Conservation (phyloP, 2,329 filamentous ascomycete genomes). For the Cadophora sp. region DNA sequence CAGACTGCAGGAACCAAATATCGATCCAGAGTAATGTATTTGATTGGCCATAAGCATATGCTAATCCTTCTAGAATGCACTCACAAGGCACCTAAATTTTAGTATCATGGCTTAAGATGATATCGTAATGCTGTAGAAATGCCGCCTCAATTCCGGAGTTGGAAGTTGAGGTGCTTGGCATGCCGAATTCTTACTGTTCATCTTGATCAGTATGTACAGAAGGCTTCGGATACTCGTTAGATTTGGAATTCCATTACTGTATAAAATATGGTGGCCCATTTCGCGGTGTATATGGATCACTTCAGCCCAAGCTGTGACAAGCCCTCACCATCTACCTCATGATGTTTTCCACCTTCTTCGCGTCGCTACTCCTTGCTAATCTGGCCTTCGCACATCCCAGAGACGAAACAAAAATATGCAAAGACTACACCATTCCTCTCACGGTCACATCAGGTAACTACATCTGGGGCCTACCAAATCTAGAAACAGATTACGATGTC, state of each 20-base stretch:
- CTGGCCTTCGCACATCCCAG: neutral
- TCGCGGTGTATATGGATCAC: too few relatives aligned
- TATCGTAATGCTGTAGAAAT: neutral
- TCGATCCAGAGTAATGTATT: neutral
- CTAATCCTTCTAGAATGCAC: neutral
- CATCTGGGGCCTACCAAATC: slow-evolving; percentile 17
- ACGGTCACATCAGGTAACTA: slow-evolving; percentile 14
- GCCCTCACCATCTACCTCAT: neutral
- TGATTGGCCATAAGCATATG: neutral
- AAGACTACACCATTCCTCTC: slow-evolving; percentile 16
- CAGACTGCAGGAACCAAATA: neutral
- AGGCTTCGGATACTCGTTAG: neutral
- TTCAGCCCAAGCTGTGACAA: too few relatives aligned
- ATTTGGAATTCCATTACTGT: neutral
- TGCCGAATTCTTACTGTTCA: neutral
- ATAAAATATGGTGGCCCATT: too few relatives aligned
- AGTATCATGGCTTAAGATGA: neutral
- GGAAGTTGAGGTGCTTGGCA: neutral
- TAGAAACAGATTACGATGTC: slow-evolving; percentile 21
- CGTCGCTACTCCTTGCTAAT: neutral
- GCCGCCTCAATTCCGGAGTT: neutral
- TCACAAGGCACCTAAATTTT: too few relatives aligned
- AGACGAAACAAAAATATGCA: slow-evolving; percentile 9
- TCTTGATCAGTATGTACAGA: neutral
- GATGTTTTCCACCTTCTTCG: neutral